Base-by-base conservation (phyloP, 2,329 filamentous ascomycete species). In the Fusarium pseudoanthophilum region DNA sequence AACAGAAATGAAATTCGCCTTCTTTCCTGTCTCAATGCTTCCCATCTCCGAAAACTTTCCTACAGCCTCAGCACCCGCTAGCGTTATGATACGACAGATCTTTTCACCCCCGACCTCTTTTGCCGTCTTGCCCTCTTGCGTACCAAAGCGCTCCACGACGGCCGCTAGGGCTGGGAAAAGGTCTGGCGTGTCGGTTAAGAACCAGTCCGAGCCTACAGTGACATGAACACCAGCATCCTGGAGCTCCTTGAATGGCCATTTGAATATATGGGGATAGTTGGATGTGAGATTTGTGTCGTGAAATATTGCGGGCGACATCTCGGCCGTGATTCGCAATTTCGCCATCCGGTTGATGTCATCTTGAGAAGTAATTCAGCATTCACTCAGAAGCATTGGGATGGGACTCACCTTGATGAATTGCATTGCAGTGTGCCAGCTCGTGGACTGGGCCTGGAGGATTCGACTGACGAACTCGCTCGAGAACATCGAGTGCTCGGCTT, bases 331-430 rank as follows among this genome's bases (percentile, higher is more conserved):
- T 28, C 32, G 30, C 6, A 37, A 7, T 18, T 36, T 4, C 16
- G 20, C 28, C n/a, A 59, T 48, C 13, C 32, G 20, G 2, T 8
- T 3, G 2, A 49, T 59, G 15, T 49, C 56, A 21, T 30, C 42
- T 59, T 24, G 7, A 34, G 11, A 16, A 14, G 2, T 11, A 10
- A 21, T 2, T 34, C 21, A 57, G 16, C 14, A 14, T 8, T 7
- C 2, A 16, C 11, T 20, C 20, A 2, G 14, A 9, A 16, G 2
- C 9, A n/a, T 3, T 10, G 4, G 5, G 4, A 30, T 3, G 2
- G 3, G 4, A 3, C 9, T 59, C 9, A 37, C 56, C 32, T 18
- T 24, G 14, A 37, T 49, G 28, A 2, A 37, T 37, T 5, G 42
- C 20, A 11, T 59, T 59, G 20, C 56, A 59, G 4, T 59, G 42